Evolutionary conservation across 2,329 filamentous ascomycete genomes (phyloP).

Genomic region (Stagonosporopsis vannaccii): DNA sequence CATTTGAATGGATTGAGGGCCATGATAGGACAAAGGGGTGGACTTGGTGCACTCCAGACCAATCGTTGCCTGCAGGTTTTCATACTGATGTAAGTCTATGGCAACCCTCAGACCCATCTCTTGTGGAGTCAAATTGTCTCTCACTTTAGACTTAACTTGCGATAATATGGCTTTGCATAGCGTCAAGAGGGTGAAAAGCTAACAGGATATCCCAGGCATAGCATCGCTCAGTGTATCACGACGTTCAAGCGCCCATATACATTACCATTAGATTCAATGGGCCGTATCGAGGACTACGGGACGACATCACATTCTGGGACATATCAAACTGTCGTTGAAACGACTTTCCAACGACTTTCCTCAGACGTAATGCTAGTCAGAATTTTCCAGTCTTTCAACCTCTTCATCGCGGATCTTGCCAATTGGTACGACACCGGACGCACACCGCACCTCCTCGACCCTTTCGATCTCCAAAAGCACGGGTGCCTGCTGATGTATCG

Average conservation of each 20-base stretch:
- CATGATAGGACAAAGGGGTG: constrained; percentile 47
- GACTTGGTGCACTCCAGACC: constrained; percentile 34
- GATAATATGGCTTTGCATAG: not conserved
- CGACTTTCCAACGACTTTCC: not conserved
- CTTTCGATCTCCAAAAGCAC: constrained; percentile 44
- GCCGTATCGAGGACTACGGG: constrained; percentile 34
- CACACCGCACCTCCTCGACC: constrained; percentile 23
- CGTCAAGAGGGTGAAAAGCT: not conserved
- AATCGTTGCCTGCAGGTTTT: constrained; percentile 44
- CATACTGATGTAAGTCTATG: constrained; percentile 39
- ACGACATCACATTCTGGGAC: constrained; percentile 1
- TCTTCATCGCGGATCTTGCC: constrained; percentile 27
- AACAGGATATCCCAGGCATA: constrained; percentile 34
- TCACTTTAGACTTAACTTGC: too few species aligned
- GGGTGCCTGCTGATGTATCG: constrained; percentile 35
- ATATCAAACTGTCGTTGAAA: not conserved
- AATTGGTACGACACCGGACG: constrained; percentile 28
- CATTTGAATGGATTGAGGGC: constrained; percentile 41
- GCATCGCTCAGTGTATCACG: constrained; percentile 39
- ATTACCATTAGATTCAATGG: constrained; percentile 26
- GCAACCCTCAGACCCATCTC: not conserved
- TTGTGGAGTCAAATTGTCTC: too few species aligned
- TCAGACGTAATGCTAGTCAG: not conserved
- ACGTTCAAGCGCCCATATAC: constrained; percentile 43
- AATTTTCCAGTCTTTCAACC: not conserved